A percentile compares a stretch with the other conserved stretches of the same genome.
Evolutionary conservation across 768 basidiomycete species (phyloP).

Genomic region (Suillus alpinus): DNA sequence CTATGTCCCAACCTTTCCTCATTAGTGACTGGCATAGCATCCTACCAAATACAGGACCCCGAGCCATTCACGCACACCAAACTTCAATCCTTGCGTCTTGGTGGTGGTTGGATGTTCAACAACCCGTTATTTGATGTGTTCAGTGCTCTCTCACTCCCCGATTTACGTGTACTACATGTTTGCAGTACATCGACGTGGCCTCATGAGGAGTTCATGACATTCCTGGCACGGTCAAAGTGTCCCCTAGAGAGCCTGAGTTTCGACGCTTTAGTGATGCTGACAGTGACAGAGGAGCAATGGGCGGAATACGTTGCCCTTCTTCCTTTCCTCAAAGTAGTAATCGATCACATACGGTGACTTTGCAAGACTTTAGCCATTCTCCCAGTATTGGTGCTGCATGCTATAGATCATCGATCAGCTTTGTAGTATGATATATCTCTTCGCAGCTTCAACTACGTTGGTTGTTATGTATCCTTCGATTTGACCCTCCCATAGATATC

Average conservation of each 20-base stretch:
- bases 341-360: neutral
- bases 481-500: no score
- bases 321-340: slow-evolving; percentile 15
- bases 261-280: slow-evolving; percentile 4
- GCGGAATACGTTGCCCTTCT: slow-evolving; percentile 11
- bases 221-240: slow-evolving; percentile 18
- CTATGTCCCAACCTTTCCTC: no score
- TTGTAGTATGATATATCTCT: no score
- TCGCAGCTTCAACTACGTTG: no score
- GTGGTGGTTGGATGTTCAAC: neutral
- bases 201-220: slow-evolving; percentile 14
- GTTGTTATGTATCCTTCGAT: no score
- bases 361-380: neutral
- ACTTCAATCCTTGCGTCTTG: neutral
- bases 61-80: no score
- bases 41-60: neutral
- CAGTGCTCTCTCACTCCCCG: slow-evolving; percentile 14
- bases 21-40: neutral
- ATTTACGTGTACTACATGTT: slow-evolving; percentile 12
- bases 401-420: no score
- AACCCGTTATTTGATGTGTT: slow-evolving; percentile 4
- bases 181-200: slow-evolving; percentile 11
- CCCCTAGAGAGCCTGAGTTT: slow-evolving; percentile 22
- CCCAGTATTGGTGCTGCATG: neutral
- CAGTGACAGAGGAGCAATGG: slow-evolving; percentile 9